Evolutionary conservation across 345 rosid species (phyloP).

Genomic region (Eucalyptus sideroxylon): DNA sequence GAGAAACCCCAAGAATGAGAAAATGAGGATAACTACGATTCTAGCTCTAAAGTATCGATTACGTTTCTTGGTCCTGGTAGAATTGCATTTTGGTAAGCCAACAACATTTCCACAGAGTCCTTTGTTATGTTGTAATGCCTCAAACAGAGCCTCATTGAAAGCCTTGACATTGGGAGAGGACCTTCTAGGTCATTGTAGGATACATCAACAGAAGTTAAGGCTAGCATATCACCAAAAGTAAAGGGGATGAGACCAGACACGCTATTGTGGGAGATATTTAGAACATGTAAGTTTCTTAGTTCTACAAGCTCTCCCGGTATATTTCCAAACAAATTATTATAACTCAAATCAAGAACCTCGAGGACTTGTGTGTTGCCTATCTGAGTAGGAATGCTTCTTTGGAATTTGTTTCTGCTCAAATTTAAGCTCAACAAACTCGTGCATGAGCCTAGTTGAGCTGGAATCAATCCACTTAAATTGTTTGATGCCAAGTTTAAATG

Average conservation of each 20-base stretch:
- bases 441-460: neutral
- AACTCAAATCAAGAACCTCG: neutral
- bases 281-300: neutral
- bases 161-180: neutral
- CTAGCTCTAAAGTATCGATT: neutral
- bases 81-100: neutral
- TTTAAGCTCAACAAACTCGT: accelerated
- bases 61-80: accelerated
- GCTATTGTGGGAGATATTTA: neutral
- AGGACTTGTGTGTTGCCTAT: neutral
- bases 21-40: neutral
- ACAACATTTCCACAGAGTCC: neutral
- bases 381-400: neutral
- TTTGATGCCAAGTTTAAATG: neutral
- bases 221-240: neutral
- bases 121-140: neutral
- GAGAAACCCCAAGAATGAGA: neutral
- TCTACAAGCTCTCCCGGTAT: neutral
- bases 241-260: neutral
- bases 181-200: neutral
- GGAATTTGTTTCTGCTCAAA: neutral
- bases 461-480: neutral
- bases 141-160: neutral
- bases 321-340: neutral
- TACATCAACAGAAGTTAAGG: neutral